phyloP scores from a whole-genome alignment of 192 early-diverging fungal genomes.

The Gryganskiella cystojenkinii region DNA sequence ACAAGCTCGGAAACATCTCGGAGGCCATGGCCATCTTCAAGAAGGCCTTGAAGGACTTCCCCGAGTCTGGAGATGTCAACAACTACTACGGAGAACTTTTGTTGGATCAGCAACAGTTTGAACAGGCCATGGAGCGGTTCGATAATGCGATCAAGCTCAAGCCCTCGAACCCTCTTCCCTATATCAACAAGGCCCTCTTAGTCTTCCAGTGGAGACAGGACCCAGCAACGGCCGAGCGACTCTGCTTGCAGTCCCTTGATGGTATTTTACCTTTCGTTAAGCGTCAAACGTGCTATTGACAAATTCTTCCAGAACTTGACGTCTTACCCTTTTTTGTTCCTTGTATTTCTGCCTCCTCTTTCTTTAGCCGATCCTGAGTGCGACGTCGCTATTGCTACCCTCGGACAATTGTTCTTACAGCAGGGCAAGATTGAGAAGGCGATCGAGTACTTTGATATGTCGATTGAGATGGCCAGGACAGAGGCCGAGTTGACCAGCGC shows the following conservation, averaged over 20 bases:
- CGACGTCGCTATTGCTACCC: conserved; percentile 89
- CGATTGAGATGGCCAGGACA: conserved; percentile 84
- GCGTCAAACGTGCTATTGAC: background rate
- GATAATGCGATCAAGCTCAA: conserved; percentile 90
- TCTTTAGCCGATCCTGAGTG: conserved; percentile 90
- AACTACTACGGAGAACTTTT: conserved; percentile 99
- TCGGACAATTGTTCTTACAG: conserved; percentile 85
- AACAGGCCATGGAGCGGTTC: conserved; percentile 86
- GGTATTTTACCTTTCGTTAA: conserved; percentile 26
- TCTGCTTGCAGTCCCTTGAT: conserved; percentile 84
- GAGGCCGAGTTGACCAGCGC: conserved; percentile 91
- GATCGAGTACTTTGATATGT: conserved; percentile 84
- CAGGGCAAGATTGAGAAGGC: conserved; percentile 88
- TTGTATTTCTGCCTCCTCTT: background rate
- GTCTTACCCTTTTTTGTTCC: background rate
- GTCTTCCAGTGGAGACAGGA: conserved; percentile 85
- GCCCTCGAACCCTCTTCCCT: conserved; percentile 89
- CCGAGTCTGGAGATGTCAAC: conserved; percentile 86
- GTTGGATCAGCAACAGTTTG: conserved; percentile 84
- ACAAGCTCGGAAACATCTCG: conserved; percentile 85
- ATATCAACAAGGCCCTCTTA: conserved; percentile 94
- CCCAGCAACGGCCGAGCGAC: conserved; percentile 73
- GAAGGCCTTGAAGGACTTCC: conserved; percentile 82
- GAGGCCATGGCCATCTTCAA: conserved; percentile 83
- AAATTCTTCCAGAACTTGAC: background rate